Evolutionary conservation across 805 yeast genomes (phyloP).

Genomic region (Brettanomyces sp.): DNA sequence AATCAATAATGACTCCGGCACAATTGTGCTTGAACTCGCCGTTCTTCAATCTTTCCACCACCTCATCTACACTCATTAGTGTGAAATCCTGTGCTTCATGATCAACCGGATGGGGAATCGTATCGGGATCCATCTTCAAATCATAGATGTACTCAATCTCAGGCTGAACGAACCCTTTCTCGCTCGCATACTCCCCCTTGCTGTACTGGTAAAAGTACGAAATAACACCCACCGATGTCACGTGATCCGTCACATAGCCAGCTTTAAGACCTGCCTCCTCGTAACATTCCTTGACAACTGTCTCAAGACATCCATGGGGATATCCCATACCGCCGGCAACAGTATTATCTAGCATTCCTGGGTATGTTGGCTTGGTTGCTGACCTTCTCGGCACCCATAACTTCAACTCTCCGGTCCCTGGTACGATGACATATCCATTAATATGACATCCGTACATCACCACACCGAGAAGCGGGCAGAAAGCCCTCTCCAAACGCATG

Average conservation of each 20-base stretch:
- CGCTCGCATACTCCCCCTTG: slow-evolving; percentile 26
- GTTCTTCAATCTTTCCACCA: slow-evolving; percentile 35
- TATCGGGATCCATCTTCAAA: slow-evolving; percentile 39
- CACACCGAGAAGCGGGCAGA: slow-evolving; percentile 74
- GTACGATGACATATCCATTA: slow-evolving; percentile 51
- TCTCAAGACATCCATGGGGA: slow-evolving; percentile 67
- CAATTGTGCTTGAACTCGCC: slow-evolving; percentile 87
- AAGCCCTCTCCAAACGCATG: slow-evolving; percentile 67
- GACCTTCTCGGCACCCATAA: slow-evolving; percentile 87
- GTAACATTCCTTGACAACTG: slow-evolving; percentile 73
- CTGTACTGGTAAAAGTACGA: slow-evolving; percentile 49
- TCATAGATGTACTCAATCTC: slow-evolving; percentile 83
- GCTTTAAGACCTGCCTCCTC: slow-evolving; percentile 82
- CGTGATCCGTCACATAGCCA: slow-evolving; percentile 36
- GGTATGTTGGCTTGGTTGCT: slow-evolving; percentile 72
- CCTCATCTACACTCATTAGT: slow-evolving; percentile 52
- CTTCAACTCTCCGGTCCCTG: slow-evolving; percentile 33
- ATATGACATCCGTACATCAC: slow-evolving; percentile 87
- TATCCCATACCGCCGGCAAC: slow-evolving; percentile 92
- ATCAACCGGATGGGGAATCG: slow-evolving; percentile 52
- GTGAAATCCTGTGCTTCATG: slow-evolving; percentile 70
- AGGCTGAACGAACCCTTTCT: slow-evolving; percentile 66
- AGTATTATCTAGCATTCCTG: slow-evolving; percentile 85
- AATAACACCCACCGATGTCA: slow-evolving; percentile 52
- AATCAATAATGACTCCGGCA: slow-evolving; percentile 70